Conservation (phyloP, 257 asterid genomes). For the Ilex aquifolium region DNA sequence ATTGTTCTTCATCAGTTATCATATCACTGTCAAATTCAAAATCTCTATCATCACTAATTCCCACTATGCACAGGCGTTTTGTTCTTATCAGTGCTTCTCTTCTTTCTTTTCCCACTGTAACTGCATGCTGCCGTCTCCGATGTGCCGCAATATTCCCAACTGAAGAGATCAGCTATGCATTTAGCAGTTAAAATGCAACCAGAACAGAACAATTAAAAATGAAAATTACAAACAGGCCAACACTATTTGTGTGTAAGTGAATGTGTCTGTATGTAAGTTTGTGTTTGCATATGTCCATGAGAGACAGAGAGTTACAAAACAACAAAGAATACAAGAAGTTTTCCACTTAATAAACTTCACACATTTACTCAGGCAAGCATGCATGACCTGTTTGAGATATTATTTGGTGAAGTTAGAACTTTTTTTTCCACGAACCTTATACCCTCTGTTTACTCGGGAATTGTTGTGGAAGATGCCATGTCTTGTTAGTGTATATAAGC, state of each 20-base stretch:
- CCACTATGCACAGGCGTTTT: conserved; percentile 77
- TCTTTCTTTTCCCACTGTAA: conserved; percentile 76
- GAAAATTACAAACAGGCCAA: too few species aligned
- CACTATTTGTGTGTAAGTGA: background rate
- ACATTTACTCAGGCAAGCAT: background rate
- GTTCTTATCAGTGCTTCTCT: conserved; percentile 85
- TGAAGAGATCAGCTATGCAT: conserved; percentile 20
- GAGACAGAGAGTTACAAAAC: background rate
- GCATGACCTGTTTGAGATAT: background rate
- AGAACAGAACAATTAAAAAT: background rate
- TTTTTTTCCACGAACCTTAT: too few species aligned
- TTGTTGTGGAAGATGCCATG: too few species aligned
- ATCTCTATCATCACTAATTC: conserved; percentile 45
- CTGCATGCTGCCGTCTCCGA: conserved; percentile 77
- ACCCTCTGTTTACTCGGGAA: too few species aligned
- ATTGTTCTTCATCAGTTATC: conserved; percentile 66
- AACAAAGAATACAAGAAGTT: background rate
- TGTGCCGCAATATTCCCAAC: conserved; percentile 82
- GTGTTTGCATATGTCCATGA: background rate
- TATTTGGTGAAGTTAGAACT: too few species aligned
- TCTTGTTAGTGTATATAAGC: too few species aligned
- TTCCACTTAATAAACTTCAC: background rate
- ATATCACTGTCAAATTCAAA: conserved; percentile 44
- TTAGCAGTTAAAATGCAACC: conserved; percentile 2
- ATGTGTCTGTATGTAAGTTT: background rate